phyloP scores from a whole-genome alignment of 305 asterid species.

The Rubia balearica region DNA sequence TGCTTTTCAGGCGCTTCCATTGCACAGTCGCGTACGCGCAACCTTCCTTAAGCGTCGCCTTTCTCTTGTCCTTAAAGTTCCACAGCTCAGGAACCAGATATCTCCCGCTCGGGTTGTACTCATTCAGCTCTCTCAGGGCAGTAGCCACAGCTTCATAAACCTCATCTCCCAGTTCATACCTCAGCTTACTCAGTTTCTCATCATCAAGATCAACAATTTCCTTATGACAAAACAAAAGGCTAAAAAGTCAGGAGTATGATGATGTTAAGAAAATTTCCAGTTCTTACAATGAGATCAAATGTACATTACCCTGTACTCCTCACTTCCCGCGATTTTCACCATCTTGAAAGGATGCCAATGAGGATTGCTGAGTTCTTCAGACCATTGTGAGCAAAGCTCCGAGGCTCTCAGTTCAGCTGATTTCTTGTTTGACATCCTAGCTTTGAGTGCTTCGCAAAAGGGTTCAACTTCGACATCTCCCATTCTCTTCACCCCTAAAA shows the following conservation, averaged over 20 bases:
- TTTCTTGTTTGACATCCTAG: neutral
- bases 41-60: conserved; percentile 30
- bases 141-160: conserved; percentile 20
- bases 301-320: conserved; percentile 16
- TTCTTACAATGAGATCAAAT: neutral
- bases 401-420: conserved; percentile 16
- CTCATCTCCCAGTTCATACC: conserved; percentile 20
- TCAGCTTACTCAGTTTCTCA: conserved; percentile 23
- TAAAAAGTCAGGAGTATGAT: neutral
- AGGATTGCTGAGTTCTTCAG: conserved; percentile 18
- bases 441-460: conserved; percentile 16
- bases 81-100: conserved; percentile 28
- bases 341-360: conserved; percentile 28
- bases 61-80: conserved; percentile 24
- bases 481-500: conserved; percentile 28
- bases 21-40: conserved; percentile 13
- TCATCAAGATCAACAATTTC: conserved; percentile 23
- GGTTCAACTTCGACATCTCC: conserved; percentile 22
- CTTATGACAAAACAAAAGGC: conserved; percentile 11
- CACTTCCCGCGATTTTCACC: conserved; percentile 10
- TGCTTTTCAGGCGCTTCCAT: conserved; percentile 20
- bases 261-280: neutral
- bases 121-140: conserved; percentile 30
- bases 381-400: conserved; percentile 25
- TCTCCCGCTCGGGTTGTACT: conserved; percentile 40